Base-by-base conservation (phyloP, 2,329 filamentous ascomycete genomes). In the Epicoccum nigrum region DNA sequence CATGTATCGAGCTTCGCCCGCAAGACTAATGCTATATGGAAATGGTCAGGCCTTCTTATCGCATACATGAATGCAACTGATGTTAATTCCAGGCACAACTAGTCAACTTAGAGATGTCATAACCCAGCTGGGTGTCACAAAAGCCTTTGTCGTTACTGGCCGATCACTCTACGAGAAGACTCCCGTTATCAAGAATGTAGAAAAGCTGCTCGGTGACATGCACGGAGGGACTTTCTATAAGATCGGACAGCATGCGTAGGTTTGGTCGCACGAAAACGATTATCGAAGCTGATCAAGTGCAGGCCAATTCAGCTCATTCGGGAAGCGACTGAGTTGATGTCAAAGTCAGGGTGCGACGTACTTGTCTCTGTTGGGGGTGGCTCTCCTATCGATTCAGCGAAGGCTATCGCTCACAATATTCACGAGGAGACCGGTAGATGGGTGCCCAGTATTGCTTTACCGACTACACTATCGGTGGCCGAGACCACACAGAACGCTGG, bases 131-230 rank as follows among this genome's bases (percentile, higher is more conserved):
- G 69, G 70, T 13, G 64, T 66, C 21, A 68, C 79, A 5, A 82
- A 81, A 65, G 81, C 81, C 0, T 83, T 83, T 64, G 80, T 84
- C 56, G 76, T 84, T 32, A 83, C 81, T 2, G 81, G 80, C 15
- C 72, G 68, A 23, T 83, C 81, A 1, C 74, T 84, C 1, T 79
- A 79, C 21, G 79, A 73, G 48, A 83, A 82, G 63, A 84, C 81
- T 0, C 70, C 75, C 1, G 74, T 84, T 9, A 79, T 84, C 62
- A 77, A 79, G 54, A 70, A 79, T 23, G 76, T 83, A 8, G 80
- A 83, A 67, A 68, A 75, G 31, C 68, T 77, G 4, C 70, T 84
- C 83, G 3, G 77, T 75, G 12, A 56, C 69, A 69, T 74, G 9
- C 79, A 82, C 59, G 81, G 80, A 13, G 78, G 79, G 39, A 83